A percentile compares a stretch with the other conserved stretches of the same genome.
phyloP scores from a whole-genome alignment of 305 asterid species.

The Lippia alba region DNA sequence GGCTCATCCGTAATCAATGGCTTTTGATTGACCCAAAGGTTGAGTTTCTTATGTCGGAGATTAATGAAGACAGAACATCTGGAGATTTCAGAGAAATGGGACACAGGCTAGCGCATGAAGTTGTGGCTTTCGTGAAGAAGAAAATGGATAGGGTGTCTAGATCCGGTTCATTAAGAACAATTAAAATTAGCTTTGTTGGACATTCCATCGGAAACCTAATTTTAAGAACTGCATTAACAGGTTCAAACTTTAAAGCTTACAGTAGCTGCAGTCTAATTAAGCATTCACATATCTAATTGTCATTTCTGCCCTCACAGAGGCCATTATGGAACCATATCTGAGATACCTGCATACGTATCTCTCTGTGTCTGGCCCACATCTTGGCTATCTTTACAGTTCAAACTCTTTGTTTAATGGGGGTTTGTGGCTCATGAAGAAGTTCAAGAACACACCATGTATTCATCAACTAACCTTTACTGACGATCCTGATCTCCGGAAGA shows the following conservation, averaged over 20 bases:
- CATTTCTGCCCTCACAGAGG: constrained; percentile 52
- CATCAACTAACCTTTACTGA: constrained; percentile 89
- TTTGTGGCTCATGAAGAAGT: constrained; percentile 86
- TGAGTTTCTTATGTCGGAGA: constrained; percentile 80
- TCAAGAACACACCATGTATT: constrained; percentile 78
- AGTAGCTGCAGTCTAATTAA: constrained; percentile 8
- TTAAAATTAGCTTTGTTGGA: constrained; percentile 80
- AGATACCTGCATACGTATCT: constrained; percentile 70
- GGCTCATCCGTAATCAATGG: constrained; percentile 87
- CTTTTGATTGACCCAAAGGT: constrained; percentile 80
- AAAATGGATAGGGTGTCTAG: constrained; percentile 75
- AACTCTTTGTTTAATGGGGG: constrained; percentile 75
- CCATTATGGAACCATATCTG: constrained; percentile 82
- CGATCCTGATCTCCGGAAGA: constrained; percentile 70
- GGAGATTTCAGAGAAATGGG: constrained; percentile 93
- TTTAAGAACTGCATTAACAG: constrained; percentile 79
- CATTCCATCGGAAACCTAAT: constrained; percentile 87
- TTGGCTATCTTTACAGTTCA: constrained; percentile 80
- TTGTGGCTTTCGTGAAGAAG: constrained; percentile 72
- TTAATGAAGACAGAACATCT: constrained; percentile 81
- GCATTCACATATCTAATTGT: constrained; percentile 39
- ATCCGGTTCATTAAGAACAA: constrained; percentile 61
- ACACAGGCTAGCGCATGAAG: constrained; percentile 76
- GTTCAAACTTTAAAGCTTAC: constrained; percentile 39
- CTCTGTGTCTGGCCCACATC: constrained; percentile 87